Conservation (phyloP, 208 protist species). For the Leishmania major region DNA sequence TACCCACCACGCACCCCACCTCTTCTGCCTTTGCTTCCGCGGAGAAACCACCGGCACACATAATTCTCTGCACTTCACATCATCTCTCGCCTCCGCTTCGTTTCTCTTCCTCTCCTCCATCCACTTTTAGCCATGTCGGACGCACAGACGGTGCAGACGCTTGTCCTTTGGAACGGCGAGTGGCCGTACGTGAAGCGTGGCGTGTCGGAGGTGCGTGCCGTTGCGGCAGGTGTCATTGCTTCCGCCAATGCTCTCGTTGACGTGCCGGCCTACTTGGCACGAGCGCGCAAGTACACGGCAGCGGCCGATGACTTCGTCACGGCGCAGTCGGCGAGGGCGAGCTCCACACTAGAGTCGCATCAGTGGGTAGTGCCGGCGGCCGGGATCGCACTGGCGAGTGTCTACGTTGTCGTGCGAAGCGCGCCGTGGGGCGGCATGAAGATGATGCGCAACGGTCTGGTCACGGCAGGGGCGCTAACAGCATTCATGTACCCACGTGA, state of each 20-base stretch:
- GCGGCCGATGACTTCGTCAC: constrained; percentile 58
- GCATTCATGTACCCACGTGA: constrained; percentile 67
- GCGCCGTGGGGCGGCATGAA: constrained; percentile 54
- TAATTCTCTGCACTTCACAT: background rate
- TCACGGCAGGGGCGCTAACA: constrained; percentile 43
- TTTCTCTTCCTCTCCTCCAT: background rate
- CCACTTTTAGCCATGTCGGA: constrained; percentile 4
- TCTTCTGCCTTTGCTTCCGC: background rate
- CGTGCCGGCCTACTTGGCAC: constrained; percentile 50
- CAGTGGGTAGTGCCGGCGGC: constrained; percentile 67
- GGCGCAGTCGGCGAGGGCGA: constrained; percentile 31
- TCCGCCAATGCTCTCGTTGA: constrained; percentile 41
- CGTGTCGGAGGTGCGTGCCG: constrained; percentile 50
- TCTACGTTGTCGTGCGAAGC: constrained; percentile 64
- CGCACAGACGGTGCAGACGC: constrained; percentile 11
- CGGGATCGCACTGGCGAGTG: constrained; percentile 44
- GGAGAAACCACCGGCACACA: background rate
- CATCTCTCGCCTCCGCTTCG: background rate
- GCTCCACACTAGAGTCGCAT: constrained; percentile 35
- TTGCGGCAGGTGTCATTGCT: constrained; percentile 13
- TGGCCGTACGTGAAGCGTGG: constrained; percentile 74
- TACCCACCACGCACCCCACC: background rate
- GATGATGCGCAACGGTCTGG: constrained; percentile 65
- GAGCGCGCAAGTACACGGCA: constrained; percentile 42
- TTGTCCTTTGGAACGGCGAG: constrained; percentile 76